phyloP scores from a whole-genome alignment of 805 yeast species.

The Dipodascus geniculatus region DNA sequence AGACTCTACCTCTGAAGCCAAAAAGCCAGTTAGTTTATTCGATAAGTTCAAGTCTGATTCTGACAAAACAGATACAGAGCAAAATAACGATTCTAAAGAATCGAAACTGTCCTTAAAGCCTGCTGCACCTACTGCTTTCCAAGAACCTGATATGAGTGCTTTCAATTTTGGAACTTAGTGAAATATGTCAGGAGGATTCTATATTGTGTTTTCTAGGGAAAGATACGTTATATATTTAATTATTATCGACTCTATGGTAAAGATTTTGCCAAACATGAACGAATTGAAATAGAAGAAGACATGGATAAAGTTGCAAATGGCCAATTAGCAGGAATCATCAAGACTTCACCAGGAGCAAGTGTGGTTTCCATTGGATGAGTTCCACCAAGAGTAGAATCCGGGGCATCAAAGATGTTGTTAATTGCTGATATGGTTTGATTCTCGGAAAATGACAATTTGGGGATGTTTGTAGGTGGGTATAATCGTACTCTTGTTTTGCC shows the following conservation, averaged over 20 bases:
- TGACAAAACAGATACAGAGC: neutral
- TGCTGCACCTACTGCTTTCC: conserved; percentile 45
- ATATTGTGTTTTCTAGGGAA: no score
- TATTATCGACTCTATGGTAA: neutral
- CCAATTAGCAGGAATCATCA: conserved; percentile 30
- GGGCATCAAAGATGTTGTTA: conserved; percentile 20
- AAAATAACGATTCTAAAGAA: neutral
- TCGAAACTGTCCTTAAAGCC: conserved; percentile 12
- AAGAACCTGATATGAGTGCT: conserved; percentile 70
- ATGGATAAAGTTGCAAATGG: conserved; percentile 7
- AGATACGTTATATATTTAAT: neutral
- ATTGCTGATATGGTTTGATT: conserved; percentile 26
- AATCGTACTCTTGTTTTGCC: conserved; percentile 25
- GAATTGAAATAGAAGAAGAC: neutral
- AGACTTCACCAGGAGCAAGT: conserved; percentile 28
- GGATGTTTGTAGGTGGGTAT: conserved; percentile 27
- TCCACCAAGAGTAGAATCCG: conserved; percentile 3
- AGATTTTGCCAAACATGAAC: neutral
- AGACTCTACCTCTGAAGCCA: neutral
- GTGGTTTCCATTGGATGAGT: conserved; percentile 16
- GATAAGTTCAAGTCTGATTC: neutral
- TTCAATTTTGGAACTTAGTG: conserved; percentile 37
- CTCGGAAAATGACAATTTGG: conserved; percentile 20
- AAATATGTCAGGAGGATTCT: neutral
- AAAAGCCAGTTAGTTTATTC: conserved; percentile 3